These are phyloP conservation scores for Polymyxa betae DNA, from an alignment of 208 protist genomes.

Conservation along the genomic window DNA sequence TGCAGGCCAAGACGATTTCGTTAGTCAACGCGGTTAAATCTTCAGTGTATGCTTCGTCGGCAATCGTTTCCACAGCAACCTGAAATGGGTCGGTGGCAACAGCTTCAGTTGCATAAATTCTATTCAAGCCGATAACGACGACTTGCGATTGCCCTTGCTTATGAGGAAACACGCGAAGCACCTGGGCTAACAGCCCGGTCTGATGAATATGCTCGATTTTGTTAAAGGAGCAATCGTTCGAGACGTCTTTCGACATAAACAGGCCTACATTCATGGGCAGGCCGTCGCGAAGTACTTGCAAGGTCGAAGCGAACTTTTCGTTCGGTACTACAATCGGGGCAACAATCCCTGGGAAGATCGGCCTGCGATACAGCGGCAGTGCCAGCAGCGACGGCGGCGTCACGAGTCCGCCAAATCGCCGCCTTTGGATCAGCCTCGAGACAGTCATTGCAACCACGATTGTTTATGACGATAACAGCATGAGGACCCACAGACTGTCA, in stretches of 20 bases:
- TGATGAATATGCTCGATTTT: background rate
- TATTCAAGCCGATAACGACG: background rate
- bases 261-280: conserved; percentile 3
- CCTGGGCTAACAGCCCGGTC: background rate
- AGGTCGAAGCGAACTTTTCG: background rate
- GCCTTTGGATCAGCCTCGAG: no score
- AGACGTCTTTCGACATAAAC: background rate
- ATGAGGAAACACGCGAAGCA: background rate
- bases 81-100: background rate
- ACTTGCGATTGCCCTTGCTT: background rate
- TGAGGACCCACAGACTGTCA: no score
- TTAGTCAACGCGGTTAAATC: background rate
- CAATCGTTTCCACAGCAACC: background rate
- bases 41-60: background rate
- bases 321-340: background rate
- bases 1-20: background rate
- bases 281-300: background rate
- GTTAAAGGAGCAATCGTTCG: background rate
- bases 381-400: background rate
- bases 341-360: background rate
- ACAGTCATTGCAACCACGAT: no score
- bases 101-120: background rate
- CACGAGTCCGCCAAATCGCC: no score
- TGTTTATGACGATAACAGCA: no score
- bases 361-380: background rate